Conservation (phyloP, 371 early-diverging fungal genomes). For the Nosema muscidifuracis region DNA sequence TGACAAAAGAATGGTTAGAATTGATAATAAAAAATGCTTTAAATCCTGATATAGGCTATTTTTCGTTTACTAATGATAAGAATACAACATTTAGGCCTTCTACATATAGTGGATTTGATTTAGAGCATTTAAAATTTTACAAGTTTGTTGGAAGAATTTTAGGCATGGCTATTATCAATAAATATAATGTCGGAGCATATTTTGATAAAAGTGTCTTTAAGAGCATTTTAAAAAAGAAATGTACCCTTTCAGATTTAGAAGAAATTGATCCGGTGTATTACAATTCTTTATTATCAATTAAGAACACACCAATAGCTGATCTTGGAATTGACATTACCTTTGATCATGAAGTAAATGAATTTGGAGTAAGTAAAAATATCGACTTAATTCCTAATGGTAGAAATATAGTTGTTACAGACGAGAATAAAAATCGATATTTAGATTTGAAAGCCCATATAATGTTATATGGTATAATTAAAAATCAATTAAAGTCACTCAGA, state of each 20-base stretch:
- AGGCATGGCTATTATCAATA: constrained; percentile 92
- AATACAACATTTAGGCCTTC: constrained; percentile 90
- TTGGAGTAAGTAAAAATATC: constrained; percentile 73
- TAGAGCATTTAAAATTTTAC: constrained; percentile 86
- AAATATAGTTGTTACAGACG: constrained; percentile 81
- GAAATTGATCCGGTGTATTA: constrained; percentile 88
- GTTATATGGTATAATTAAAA: constrained; percentile 74
- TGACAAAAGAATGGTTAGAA: constrained; percentile 94
- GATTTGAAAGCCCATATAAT: constrained; percentile 77
- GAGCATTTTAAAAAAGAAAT: constrained; percentile 77
- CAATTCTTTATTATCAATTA: constrained; percentile 89
- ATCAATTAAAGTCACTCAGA: constrained; percentile 81
- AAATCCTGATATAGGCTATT: constrained; percentile 91
- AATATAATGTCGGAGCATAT: constrained; percentile 80
- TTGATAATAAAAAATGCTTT: constrained; percentile 89
- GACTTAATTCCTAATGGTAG: constrained; percentile 82
- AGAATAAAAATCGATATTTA: constrained; percentile 90
- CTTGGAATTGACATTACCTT: constrained; percentile 86
- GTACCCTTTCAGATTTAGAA: constrained; percentile 88
- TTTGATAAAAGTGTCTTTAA: constrained; percentile 95
- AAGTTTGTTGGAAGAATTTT: constrained; percentile 94
- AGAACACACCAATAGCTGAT: constrained; percentile 85
- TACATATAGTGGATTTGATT: constrained; percentile 79
- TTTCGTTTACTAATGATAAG: constrained; percentile 80
- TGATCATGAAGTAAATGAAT: constrained; percentile 79